Conservation (phyloP, 768 basidiomycete species). For the Pulveroboletus sp. region DNA sequence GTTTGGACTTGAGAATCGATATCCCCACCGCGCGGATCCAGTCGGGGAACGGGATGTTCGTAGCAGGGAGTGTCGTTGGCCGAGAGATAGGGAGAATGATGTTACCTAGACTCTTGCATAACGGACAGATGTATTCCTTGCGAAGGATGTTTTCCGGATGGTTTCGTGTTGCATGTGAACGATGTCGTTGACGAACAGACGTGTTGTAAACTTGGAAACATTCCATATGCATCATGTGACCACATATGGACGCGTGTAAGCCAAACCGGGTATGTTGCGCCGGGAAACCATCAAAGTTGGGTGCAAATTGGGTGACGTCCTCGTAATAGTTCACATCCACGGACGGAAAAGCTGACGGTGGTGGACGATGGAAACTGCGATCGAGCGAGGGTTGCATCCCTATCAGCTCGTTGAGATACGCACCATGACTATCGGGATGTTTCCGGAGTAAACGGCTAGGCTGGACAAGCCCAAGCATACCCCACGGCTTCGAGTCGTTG, state of each 20-base stretch:
- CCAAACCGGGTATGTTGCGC: conserved; percentile 75
- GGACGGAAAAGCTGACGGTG: conserved; percentile 34
- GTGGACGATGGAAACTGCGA: conserved; percentile 30
- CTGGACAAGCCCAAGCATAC: conserved; percentile 81
- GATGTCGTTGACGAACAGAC: conserved; percentile 83
- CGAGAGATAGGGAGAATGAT: conserved; percentile 79
- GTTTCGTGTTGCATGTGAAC: conserved; percentile 82
- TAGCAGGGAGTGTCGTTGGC: conserved; percentile 41
- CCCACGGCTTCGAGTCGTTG: conserved; percentile 67
- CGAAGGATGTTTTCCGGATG: conserved; percentile 94
- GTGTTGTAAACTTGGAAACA: conserved; percentile 89
- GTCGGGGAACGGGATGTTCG: conserved; percentile 66
- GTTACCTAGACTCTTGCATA: conserved; percentile 96
- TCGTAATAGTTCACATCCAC: conserved; percentile 22
- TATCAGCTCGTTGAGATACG: conserved; percentile 70
- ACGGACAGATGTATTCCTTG: conserved; percentile 92
- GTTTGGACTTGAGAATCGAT: conserved; percentile 79
- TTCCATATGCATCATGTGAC: conserved; percentile 94
- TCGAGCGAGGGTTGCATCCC: conserved; percentile 64
- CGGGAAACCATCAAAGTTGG: conserved; percentile 73
- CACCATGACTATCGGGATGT: conserved; percentile 59
- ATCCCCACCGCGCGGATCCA: conserved; percentile 90
- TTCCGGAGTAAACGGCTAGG: conserved; percentile 80
- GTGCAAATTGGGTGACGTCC: conserved; percentile 38
- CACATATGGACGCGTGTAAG: conserved; percentile 82